A percentile compares a stretch with the other conserved stretches of the same genome.
Evolutionary conservation across 345 rosid genomes (phyloP).

Genomic region (Dipteronia sinensis): DNA sequence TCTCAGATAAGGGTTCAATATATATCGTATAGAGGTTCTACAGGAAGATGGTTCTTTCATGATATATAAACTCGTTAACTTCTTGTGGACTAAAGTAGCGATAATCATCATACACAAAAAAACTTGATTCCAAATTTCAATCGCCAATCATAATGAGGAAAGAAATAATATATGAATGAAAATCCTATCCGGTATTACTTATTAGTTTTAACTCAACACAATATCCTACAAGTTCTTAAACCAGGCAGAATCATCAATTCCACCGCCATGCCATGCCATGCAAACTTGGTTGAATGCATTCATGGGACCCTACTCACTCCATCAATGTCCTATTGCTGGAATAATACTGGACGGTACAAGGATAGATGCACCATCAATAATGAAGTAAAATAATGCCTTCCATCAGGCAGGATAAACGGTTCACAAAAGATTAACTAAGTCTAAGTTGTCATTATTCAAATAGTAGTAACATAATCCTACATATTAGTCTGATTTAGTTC

Average conservation of each 20-base stretch:
- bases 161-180: background rate
- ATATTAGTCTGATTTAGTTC: background rate
- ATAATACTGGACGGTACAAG: background rate
- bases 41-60: background rate
- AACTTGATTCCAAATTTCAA: background rate
- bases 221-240: slow-evolving; percentile 21
- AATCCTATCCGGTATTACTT: background rate
- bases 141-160: background rate
- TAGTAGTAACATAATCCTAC: background rate
- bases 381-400: background rate
- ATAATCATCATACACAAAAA: background rate
- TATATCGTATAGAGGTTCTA: background rate
- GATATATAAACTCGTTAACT: background rate
- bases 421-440: background rate
- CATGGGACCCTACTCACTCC: slow-evolving; percentile 25
- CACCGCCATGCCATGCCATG: slow-evolving; percentile 21
- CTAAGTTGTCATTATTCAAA: background rate
- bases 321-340: slow-evolving; percentile 9
- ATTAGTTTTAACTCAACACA: slow-evolving; percentile 22
- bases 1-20: background rate
- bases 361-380: background rate
- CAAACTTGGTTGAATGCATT: slow-evolving; percentile 23
- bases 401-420: background rate
- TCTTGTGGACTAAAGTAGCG: background rate
- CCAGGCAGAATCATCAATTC: slow-evolving; percentile 24